Percentiles rank a stretch among this genome's conserved stretches.
Evolutionary conservation across 2,329 filamentous ascomycete genomes (phyloP).

Genomic region (Phialophora verrucosa): DNA sequence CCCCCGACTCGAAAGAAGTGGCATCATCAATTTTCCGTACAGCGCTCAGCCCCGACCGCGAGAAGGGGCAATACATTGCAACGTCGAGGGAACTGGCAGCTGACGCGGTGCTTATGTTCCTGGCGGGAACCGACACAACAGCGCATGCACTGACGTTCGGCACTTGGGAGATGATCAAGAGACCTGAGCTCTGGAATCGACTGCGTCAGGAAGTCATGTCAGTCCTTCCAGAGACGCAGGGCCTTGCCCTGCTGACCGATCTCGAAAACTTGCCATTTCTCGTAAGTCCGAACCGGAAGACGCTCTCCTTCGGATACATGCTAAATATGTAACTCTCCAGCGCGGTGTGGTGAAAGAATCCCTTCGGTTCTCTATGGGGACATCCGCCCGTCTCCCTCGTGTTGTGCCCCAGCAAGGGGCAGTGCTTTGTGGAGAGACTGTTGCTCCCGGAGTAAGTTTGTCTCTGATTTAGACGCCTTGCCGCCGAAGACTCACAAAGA

Average conservation of each 20-base stretch:
- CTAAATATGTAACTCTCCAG: slow-evolving; percentile 1
- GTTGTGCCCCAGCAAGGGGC: slow-evolving; percentile 20
- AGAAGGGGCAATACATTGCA: slow-evolving; percentile 40
- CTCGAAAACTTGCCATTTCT: slow-evolving; percentile 25
- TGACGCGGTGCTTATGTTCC: slow-evolving; percentile 43
- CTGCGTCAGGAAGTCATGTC: slow-evolving; percentile 26
- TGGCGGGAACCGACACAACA: slow-evolving; percentile 44
- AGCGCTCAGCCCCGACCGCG: slow-evolving; percentile 39
- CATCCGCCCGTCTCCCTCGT: slow-evolving; percentile 16
- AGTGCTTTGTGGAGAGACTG: slow-evolving; percentile 15
- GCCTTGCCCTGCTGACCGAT: slow-evolving; percentile 8
- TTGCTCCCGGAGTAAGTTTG: slow-evolving; percentile 16
- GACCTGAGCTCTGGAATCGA: slow-evolving; percentile 11
- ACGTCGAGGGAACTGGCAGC: slow-evolving; percentile 38
- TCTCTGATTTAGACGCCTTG: not conserved
- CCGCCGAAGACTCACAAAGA: not conserved
- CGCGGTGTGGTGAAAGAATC: slow-evolving; percentile 26
- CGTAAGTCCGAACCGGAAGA: slow-evolving; percentile 3
- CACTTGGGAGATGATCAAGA: slow-evolving; percentile 42
- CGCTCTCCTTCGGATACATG: not conserved
- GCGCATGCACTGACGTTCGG: slow-evolving; percentile 40
- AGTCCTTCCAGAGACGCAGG: slow-evolving; percentile 3
- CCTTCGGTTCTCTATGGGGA: slow-evolving; percentile 22
- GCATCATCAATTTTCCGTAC: slow-evolving; percentile 41
- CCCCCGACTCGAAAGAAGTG: slow-evolving; percentile 19